These are phyloP conservation scores for Exserohilum rostratum DNA, from an alignment of 2,329 filamentous ascomycete genomes.

Conservation along the genomic window DNA sequence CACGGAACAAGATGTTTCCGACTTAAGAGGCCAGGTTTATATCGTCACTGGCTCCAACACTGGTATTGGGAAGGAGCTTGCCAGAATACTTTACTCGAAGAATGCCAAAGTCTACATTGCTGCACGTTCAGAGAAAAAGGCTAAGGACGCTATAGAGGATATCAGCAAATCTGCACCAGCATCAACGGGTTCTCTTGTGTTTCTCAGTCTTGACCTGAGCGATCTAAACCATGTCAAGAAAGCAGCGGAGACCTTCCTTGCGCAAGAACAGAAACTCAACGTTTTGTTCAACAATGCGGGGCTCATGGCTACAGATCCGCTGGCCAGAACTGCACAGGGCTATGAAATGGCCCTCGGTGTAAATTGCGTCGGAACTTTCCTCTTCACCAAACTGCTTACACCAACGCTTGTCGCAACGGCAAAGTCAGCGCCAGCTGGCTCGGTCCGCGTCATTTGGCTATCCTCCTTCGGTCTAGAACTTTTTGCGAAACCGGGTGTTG, in stretches of 20 bases:
- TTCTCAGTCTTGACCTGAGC: background rate
- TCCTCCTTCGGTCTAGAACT: constrained; percentile 2
- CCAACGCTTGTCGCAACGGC: constrained; percentile 13
- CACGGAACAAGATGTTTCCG: constrained; percentile 51
- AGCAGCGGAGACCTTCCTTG: constrained; percentile 44
- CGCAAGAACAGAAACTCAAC: constrained; percentile 48
- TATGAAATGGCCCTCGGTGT: constrained; percentile 43
- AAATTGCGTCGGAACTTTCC: constrained; percentile 48
- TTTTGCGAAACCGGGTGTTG: background rate
- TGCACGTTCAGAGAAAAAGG: constrained; percentile 45
- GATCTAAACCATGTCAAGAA: background rate
- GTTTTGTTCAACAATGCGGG: constrained; percentile 48
- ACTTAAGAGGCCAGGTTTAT: constrained; percentile 49
- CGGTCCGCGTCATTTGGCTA: constrained; percentile 46
- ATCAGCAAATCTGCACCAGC: background rate
- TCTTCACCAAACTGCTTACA: constrained; percentile 48
- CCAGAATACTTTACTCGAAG: constrained; percentile 58
- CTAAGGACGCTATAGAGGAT: background rate
- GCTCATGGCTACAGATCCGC: constrained; percentile 20
- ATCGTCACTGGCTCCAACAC: constrained; percentile 58
- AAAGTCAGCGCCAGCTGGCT: constrained; percentile 14
- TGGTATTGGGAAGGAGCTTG: constrained; percentile 58
- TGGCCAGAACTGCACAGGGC: constrained; percentile 18
- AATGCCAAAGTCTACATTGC: constrained; percentile 62
- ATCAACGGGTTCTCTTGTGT: background rate